These are phyloP conservation scores for Claviceps purpurea DNA, from an alignment of 2,329 filamentous ascomycete species.

Conservation along the genomic window DNA sequence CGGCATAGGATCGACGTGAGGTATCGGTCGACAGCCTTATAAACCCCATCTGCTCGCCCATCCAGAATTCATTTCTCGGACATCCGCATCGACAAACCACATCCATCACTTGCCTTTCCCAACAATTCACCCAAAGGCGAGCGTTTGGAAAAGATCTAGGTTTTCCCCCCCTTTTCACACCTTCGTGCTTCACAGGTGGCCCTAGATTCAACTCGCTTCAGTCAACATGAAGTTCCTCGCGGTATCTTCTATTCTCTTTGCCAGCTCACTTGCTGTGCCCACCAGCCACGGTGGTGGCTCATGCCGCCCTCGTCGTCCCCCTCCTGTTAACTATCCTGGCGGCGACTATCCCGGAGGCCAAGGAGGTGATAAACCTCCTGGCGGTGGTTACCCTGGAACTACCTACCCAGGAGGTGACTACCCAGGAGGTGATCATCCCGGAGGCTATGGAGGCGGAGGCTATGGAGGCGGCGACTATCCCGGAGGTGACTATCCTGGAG, in stretches of 20 bases:
- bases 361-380: no score
- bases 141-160: not conserved
- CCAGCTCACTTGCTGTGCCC: slow-evolving; percentile 9
- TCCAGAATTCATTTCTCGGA: not conserved
- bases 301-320: slow-evolving; percentile 2
- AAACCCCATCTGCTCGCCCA: not conserved
- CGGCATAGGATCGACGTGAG: not conserved
- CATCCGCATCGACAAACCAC: not conserved
- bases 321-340: not conserved
- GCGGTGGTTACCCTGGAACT: not conserved
- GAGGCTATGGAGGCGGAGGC: not conserved
- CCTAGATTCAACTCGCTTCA: not conserved
- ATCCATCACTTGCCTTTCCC: not conserved
- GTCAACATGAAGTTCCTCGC: slow-evolving; percentile 9
- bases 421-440: not conserved
- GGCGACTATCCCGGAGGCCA: slow-evolving; percentile 1
- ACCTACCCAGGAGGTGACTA: not conserved
- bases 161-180: not conserved
- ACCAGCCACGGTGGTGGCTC: slow-evolving; percentile 1
- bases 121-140: not conserved
- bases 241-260: slow-evolving; percentile 7
- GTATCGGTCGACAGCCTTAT: not conserved
- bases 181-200: not conserved
- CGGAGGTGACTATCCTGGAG: not conserved
- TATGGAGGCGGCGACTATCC: not conserved